A percentile compares a stretch with the other conserved stretches of the same genome.
Evolutionary conservation across 2,329 filamentous ascomycete genomes (phyloP).

Genomic region (Penicillium sp.): DNA sequence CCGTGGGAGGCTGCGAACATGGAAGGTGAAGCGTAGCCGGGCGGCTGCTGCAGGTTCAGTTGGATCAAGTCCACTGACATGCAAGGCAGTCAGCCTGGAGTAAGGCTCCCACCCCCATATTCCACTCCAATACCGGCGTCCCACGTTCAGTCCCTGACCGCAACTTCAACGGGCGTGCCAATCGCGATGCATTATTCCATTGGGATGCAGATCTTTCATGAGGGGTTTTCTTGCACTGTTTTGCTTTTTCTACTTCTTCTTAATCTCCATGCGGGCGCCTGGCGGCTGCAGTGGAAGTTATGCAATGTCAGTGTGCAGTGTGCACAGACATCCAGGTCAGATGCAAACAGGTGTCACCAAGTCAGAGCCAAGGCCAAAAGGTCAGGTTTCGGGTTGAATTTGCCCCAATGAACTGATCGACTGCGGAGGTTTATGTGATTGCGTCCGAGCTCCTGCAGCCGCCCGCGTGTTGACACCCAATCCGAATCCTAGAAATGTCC

Average conservation of each 20-base stretch:
- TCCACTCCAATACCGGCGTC: background rate
- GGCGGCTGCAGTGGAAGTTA: background rate
- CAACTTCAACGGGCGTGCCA: background rate
- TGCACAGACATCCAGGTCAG: background rate
- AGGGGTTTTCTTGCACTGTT: background rate
- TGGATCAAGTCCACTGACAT: background rate
- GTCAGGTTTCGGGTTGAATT: slow-evolving; percentile 25
- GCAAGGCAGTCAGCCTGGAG: background rate
- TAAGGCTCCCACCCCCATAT: slow-evolving; percentile 1
- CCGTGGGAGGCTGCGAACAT: background rate
- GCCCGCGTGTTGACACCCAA: slow-evolving; percentile 32
- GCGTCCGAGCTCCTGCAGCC: slow-evolving; percentile 30
- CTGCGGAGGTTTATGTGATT: slow-evolving; percentile 30
- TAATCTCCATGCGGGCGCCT: background rate
- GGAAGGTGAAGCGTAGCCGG: slow-evolving; percentile 7
- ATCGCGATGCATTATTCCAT: background rate
- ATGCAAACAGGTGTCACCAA: slow-evolving; percentile 4
- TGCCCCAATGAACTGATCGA: slow-evolving; percentile 24
- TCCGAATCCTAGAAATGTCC: slow-evolving; percentile 28
- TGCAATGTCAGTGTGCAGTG: background rate
- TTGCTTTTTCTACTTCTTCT: background rate
- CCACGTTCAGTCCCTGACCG: slow-evolving; percentile 14
- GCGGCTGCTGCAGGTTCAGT: background rate
- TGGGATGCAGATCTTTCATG: background rate
- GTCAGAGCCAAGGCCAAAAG: background rate